Percentiles rank a stretch among this genome's conserved stretches.
These are phyloP conservation scores for Skeletonema tropicum DNA, from an alignment of 108 stramenopile genomes.

Conservation along the genomic window DNA sequence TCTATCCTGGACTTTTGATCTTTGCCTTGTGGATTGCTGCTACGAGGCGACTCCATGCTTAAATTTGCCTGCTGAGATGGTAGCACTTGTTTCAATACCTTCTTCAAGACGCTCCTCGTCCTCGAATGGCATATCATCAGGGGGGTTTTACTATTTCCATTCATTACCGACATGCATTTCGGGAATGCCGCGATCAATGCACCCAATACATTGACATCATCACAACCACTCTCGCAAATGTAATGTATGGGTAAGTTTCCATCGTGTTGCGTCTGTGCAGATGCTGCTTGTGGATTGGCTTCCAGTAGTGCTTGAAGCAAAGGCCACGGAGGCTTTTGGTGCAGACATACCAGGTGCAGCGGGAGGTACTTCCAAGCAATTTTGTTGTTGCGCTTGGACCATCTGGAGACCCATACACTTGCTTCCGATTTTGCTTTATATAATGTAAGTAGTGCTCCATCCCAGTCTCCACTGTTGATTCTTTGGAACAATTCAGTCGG, in stretches of 20 bases:
- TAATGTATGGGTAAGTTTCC: constrained; percentile 60
- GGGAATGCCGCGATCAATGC: constrained; percentile 41
- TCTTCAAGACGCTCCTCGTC: constrained; percentile 43
- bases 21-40: not conserved
- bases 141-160: constrained; percentile 36
- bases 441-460: constrained; percentile 35
- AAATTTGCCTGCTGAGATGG: not conserved
- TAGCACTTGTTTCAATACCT: constrained; percentile 30
- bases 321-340: constrained; percentile 38
- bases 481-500: constrained; percentile 55
- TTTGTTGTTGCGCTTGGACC: constrained; percentile 11
- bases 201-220: constrained; percentile 35
- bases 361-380: constrained; percentile 58
- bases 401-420: constrained; percentile 47
- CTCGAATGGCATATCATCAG: constrained; percentile 41
- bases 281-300: constrained; percentile 44
- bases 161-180: constrained; percentile 32
- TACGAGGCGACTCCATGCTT: not conserved
- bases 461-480: constrained; percentile 53
- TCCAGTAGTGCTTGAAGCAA: constrained; percentile 40
- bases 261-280: constrained; percentile 43
- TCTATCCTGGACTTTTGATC: not conserved
- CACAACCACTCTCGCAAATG: constrained; percentile 52
- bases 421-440: constrained; percentile 36
- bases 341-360: constrained; percentile 54